Evolutionary conservation across 495 filamentous ascomycete genomes (phyloP), one percentile per base, ranked within the genome.

Genomic region (Lophiostoma macrostomum): DNA sequence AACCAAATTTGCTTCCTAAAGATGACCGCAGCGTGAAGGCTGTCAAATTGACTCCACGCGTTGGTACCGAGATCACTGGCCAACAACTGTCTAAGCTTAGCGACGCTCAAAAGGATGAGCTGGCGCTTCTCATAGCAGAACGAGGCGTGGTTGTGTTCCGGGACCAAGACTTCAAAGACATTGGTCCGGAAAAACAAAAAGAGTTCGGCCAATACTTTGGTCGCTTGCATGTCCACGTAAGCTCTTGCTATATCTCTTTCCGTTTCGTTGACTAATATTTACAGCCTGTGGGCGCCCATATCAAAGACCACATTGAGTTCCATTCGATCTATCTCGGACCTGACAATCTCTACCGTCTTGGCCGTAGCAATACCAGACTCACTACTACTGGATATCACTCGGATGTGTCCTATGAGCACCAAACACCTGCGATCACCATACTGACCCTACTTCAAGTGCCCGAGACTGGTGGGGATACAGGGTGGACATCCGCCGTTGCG

Each of bases 141-240:
- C 75, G 86, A 29, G 84, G 85, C 10, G 84, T 88, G 7, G 84
- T 90, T 2, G 76, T 88, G 56, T 87, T 88, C 71, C 79, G 84
- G 12, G 73, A 76, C 20, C 86, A 88, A 67, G 71, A 80, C 46
- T 53, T 59, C 41, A 53, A 53, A 27, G 56, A 59, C 23, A 47
- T 59, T 19, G 49, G 49, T 12, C 50, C 56, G 3, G 47, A 53
- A 34, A 48, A 53, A 27, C 49, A 53, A 19, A 53, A 53, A 29
- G 52, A 41, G 28, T 43, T 60, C 29, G 57, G 57, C 22, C 13
- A 40, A 12, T 56, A 60, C 28, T 60, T 60, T 50, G 57, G 57
- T 8, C 41, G 34, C 5, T 35, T 60, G 0, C 57, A 60, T 45
- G 39, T 60, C 37, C 57, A 60, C 23, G 40, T 50, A 39, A 32